Conservation (phyloP, 805 yeast species). For the Yamadazyma tumulicola region DNA sequence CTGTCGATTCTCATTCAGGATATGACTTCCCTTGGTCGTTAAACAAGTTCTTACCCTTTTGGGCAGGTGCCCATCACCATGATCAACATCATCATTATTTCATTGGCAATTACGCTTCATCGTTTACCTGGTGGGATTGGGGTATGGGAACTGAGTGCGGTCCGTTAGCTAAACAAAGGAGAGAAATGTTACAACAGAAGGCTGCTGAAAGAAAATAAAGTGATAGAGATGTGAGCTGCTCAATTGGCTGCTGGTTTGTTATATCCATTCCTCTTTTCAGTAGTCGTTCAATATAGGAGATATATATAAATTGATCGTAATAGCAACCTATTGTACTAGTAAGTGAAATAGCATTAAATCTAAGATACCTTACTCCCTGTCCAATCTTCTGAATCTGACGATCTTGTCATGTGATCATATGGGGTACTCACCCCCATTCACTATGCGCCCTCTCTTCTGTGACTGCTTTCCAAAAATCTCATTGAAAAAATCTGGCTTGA, state of each 20-base stretch:
- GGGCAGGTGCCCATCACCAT: slow-evolving; percentile 99
- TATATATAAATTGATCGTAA: too few relatives aligned
- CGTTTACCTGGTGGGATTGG: slow-evolving; percentile 96
- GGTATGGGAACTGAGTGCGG: slow-evolving; percentile 88
- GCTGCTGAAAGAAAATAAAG: slow-evolving; percentile 58
- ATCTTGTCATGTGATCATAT: too few relatives aligned
- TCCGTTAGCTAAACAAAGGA: slow-evolving; percentile 66
- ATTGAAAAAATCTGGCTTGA: not conserved
- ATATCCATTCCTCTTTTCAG: too few relatives aligned
- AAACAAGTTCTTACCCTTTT: slow-evolving; percentile 86
- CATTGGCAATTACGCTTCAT: slow-evolving; percentile 91
- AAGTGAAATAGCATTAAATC: too few relatives aligned
- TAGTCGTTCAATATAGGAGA: too few relatives aligned
- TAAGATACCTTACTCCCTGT: too few relatives aligned
- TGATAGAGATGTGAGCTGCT: too few relatives aligned
- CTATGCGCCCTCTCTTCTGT: too few relatives aligned
- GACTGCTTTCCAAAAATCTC: not conserved
- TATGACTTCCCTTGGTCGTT: slow-evolving; percentile 97
- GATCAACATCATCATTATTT: slow-evolving; percentile 96
- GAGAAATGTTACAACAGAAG: slow-evolving; percentile 62
- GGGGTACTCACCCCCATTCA: too few relatives aligned
- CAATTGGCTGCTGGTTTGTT: too few relatives aligned
- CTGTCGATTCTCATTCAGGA: slow-evolving; percentile 97
- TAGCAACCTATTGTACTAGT: too few relatives aligned
- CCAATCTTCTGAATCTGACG: too few relatives aligned